phyloP scores from a whole-genome alignment of 73 alveolate species.

The Blepharisma japonicum region DNA sequence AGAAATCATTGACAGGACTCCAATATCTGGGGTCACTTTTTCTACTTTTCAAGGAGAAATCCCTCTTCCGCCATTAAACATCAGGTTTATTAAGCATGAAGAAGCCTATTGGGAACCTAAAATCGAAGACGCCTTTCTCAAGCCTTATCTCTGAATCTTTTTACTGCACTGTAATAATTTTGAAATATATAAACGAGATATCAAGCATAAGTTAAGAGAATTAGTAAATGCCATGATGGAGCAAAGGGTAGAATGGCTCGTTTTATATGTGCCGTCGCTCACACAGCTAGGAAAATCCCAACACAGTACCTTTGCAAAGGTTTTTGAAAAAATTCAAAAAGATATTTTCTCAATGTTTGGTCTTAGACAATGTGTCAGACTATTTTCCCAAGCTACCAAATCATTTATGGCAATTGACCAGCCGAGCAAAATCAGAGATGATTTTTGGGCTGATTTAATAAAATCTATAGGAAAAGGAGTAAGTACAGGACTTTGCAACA shows the following conservation, averaged over 20 bases:
- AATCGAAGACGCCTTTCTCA: background rate
- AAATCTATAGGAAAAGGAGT: constrained; percentile 24
- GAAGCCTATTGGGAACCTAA: constrained; percentile 12
- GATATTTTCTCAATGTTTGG: constrained; percentile 10
- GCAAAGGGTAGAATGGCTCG: constrained; percentile 12
- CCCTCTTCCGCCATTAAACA: background rate
- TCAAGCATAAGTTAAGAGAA: constrained; percentile 10
- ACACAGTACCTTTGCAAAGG: background rate
- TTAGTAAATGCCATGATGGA: background rate
- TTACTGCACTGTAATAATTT: background rate
- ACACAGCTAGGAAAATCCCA: background rate
- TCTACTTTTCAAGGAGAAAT: background rate
- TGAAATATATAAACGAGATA: constrained; percentile 19
- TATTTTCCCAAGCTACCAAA: background rate
- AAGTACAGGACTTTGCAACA: background rate
- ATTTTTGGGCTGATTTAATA: constrained; percentile 11
- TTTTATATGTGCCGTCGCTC: constrained; percentile 8
- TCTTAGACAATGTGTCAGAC: background rate
- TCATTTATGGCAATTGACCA: background rate
- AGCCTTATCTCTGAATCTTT: constrained; percentile 29
- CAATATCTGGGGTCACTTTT: background rate
- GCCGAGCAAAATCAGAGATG: constrained; percentile 10
- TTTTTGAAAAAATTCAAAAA: background rate
- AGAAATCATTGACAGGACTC: background rate
- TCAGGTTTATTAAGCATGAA: constrained; percentile 2